A percentile compares a stretch with the other conserved stretches of the same genome.
Conservation (phyloP, 805 yeast genomes). For the Yamadazyma ubonensis region DNA sequence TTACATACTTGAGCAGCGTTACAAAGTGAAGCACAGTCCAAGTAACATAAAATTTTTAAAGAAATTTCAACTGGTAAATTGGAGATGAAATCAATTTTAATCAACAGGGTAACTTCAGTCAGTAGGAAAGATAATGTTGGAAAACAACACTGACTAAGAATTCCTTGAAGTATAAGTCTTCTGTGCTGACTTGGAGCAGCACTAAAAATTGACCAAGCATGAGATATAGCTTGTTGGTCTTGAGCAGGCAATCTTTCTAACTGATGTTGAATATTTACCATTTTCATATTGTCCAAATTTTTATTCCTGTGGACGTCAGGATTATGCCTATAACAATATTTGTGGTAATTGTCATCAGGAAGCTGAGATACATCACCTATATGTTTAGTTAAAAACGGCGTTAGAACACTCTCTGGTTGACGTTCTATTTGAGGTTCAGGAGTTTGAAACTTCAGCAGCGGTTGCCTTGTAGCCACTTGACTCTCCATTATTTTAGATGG, state of each 20-base stretch:
- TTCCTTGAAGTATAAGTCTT: slow-evolving; percentile 74
- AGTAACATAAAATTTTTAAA: slow-evolving; percentile 77
- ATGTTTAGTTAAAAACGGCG: slow-evolving; percentile 42
- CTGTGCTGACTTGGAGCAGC: slow-evolving; percentile 73
- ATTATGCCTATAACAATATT: slow-evolving; percentile 89
- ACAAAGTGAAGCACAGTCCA: slow-evolving; percentile 92
- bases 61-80: slow-evolving; percentile 85
- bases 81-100: slow-evolving; percentile 84
- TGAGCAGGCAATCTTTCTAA: slow-evolving; percentile 60
- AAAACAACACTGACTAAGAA: slow-evolving; percentile 87
- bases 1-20: slow-evolving; percentile 90
- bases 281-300: slow-evolving; percentile 59
- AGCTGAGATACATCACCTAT: slow-evolving; percentile 42
- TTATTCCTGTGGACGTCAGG: slow-evolving; percentile 80
- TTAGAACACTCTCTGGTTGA: slow-evolving; percentile 27
- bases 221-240: slow-evolving; percentile 76
- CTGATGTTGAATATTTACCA: slow-evolving; percentile 60
- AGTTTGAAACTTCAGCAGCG: slow-evolving; percentile 6
- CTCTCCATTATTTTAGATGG: slow-evolving; percentile 1
- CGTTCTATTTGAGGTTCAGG: slow-evolving; percentile 15
- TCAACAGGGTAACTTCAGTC: slow-evolving; percentile 72
- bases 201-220: slow-evolving; percentile 80
- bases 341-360: slow-evolving; percentile 54
- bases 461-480: neutral
- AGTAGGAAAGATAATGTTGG: slow-evolving; percentile 89